These are phyloP conservation scores for Ophioceras dolichostomum DNA, from an alignment of 2,329 filamentous ascomycete genomes.

Conservation along the genomic window DNA sequence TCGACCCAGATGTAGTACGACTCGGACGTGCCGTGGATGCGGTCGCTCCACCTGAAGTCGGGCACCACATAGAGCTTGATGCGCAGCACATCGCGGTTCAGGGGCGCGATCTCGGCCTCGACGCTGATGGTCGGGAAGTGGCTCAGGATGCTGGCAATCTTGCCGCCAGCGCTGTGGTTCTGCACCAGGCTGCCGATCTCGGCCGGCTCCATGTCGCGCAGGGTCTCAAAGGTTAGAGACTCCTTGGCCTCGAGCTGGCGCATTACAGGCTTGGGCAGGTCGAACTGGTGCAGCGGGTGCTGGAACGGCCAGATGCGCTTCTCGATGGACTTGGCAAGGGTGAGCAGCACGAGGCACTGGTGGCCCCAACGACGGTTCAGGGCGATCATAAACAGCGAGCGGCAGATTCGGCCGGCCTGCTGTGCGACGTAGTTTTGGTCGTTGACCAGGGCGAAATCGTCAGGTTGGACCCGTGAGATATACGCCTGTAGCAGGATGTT, in stretches of 20 bases:
- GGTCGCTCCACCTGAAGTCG: constrained; percentile 91
- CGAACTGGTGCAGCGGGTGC: constrained; percentile 91
- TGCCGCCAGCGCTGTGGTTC: constrained; percentile 76
- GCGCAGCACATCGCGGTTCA: constrained; percentile 90
- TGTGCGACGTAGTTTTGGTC: constrained; percentile 93
- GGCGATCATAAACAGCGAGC: constrained; percentile 94
- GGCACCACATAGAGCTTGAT: constrained; percentile 78
- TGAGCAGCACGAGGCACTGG: constrained; percentile 82
- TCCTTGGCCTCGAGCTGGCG: constrained; percentile 77
- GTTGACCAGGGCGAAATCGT: constrained; percentile 88
- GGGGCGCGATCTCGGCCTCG: constrained; percentile 86
- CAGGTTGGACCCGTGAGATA: constrained; percentile 75
- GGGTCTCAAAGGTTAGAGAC: constrained; percentile 60
- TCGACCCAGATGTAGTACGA: constrained; percentile 99
- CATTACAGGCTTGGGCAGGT: constrained; percentile 71
- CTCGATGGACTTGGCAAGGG: constrained; percentile 93
- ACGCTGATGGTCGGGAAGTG: constrained; percentile 88
- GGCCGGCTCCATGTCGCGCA: constrained; percentile 85
- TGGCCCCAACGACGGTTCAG: constrained; percentile 92
- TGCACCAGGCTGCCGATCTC: constrained; percentile 89
- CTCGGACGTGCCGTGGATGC: constrained; percentile 85
- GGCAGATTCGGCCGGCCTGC: constrained; percentile 86
- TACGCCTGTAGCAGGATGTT: constrained; percentile 92
- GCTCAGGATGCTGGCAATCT: constrained; percentile 67
- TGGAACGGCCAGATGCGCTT: constrained; percentile 91